Conservation (phyloP, 2,329 filamentous ascomycete species). For the Xylariomycetidae sp. region DNA sequence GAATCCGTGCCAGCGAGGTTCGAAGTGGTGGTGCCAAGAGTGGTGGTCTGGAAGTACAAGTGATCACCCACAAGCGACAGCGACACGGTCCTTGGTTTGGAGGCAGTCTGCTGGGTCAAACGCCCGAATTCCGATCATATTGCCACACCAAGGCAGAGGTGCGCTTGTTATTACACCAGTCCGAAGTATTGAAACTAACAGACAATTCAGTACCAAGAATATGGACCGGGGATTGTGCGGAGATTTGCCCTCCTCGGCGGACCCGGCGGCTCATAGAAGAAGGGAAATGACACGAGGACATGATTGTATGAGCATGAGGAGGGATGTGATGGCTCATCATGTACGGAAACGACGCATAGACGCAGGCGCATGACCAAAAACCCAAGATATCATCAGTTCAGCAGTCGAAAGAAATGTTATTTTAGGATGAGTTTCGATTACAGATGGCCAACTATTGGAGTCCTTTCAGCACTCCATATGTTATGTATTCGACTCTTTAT, state of each 20-base stretch:
- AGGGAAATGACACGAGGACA: slow-evolving; percentile 5
- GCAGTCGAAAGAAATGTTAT: too few relatives aligned
- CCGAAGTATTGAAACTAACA: slow-evolving; percentile 2
- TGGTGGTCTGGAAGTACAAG: slow-evolving; percentile 92
- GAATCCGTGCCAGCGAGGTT: slow-evolving; percentile 88
- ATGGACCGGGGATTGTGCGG: slow-evolving; percentile 90
- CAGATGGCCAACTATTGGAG: too few relatives aligned
- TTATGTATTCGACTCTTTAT: too few relatives aligned
- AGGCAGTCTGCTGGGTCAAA: slow-evolving; percentile 92
- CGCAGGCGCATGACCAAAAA: too few relatives aligned
- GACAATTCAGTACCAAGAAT: slow-evolving; percentile 76
- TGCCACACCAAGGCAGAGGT: slow-evolving; percentile 88
- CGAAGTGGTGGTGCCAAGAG: slow-evolving; percentile 88
- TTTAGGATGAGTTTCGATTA: too few relatives aligned
- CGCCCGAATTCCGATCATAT: slow-evolving; percentile 96
- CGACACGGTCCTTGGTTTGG: slow-evolving; percentile 98
- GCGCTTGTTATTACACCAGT: slow-evolving; percentile 26
- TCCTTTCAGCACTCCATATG: too few relatives aligned
- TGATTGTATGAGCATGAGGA: slow-evolving; percentile 13
- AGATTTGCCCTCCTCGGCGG: slow-evolving; percentile 92
- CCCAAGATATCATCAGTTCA: too few relatives aligned
- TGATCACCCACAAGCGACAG: slow-evolving; percentile 96
- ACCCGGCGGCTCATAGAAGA: slow-evolving; percentile 67
- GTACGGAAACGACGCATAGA: slow-evolving; percentile 17
- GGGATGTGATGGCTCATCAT: slow-evolving; percentile 11